Percentiles rank a stretch among this genome's conserved stretches.
Conservation (phyloP, 495 filamentous ascomycete genomes). For the Mycothermus thermophilus region DNA sequence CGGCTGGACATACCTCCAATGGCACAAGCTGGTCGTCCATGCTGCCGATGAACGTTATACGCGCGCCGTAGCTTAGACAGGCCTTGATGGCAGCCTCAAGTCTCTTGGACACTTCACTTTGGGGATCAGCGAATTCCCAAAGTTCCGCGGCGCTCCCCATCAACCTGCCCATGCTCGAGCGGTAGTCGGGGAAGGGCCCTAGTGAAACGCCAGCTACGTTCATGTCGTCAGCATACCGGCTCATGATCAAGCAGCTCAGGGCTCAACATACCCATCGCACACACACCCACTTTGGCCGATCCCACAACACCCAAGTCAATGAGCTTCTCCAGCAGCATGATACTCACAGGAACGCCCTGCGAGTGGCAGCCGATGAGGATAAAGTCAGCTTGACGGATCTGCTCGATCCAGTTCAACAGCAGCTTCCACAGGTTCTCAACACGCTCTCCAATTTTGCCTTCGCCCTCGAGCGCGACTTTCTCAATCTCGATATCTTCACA, state of each 20-base stretch:
- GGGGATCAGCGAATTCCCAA: slow-evolving; percentile 74
- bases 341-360: slow-evolving; percentile 84
- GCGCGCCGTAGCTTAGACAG: slow-evolving; percentile 61
- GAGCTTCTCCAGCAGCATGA: slow-evolving; percentile 87
- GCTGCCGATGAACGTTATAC: slow-evolving; percentile 75
- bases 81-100: slow-evolving; percentile 63
- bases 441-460: slow-evolving; percentile 83
- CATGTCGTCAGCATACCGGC: slow-evolving; percentile 1
- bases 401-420: slow-evolving; percentile 85
- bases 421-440: slow-evolving; percentile 90
- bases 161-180: slow-evolving; percentile 57
- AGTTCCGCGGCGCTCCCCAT: slow-evolving; percentile 82
- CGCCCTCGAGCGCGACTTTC: slow-evolving; percentile 90
- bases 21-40: slow-evolving; percentile 96
- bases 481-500: slow-evolving; percentile 58
- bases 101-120: slow-evolving; percentile 67
- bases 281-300: slow-evolving; percentile 58
- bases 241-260: too few relatives aligned
- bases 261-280: slow-evolving; percentile 75
- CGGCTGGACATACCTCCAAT: slow-evolving; percentile 46
- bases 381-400: slow-evolving; percentile 75
- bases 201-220: slow-evolving; percentile 71
- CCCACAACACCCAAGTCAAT: slow-evolving; percentile 65
- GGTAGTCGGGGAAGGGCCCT: slow-evolving; percentile 79
- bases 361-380: slow-evolving; percentile 85